Conservation (phyloP, 805 yeast genomes). For the Starmera dryadoides region DNA sequence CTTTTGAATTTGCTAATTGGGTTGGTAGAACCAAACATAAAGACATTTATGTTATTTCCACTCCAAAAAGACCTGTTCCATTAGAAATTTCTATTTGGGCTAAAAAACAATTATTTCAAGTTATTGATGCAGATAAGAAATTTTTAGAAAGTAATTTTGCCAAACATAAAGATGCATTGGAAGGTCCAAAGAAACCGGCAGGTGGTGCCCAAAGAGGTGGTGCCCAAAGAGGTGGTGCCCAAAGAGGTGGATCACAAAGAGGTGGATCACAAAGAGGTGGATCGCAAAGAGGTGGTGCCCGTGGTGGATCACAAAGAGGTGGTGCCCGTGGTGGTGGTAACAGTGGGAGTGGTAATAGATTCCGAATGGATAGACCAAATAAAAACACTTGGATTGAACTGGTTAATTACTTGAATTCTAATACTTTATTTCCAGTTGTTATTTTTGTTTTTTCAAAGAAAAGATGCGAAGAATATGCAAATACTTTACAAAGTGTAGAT, state of each 20-base stretch:
- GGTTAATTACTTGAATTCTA: constrained; percentile 59
- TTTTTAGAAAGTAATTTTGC: constrained; percentile 61
- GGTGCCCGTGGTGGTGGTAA: constrained; percentile 20
- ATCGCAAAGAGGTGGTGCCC: constrained; percentile 20
- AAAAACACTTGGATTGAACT: constrained; percentile 73
- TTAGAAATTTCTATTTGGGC: constrained; percentile 87
- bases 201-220: constrained; percentile 24
- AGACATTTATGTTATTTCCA: constrained; percentile 97
- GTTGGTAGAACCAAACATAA: constrained; percentile 89
- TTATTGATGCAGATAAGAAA: constrained; percentile 65
- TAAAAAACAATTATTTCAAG: constrained; percentile 61
- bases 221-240: constrained; percentile 29
- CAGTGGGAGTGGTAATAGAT: constrained; percentile 24
- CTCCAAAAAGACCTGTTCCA: constrained; percentile 98
- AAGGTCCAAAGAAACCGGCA: constrained; percentile 31
- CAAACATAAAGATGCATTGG: constrained; percentile 47
- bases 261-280: constrained; percentile 21
- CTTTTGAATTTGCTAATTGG: constrained; percentile 99
- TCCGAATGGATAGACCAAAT: constrained; percentile 41
- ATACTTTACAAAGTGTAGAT: constrained; percentile 62
- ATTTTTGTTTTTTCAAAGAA: constrained; percentile 90
- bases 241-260: constrained; percentile 27
- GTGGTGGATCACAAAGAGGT: constrained; percentile 12
- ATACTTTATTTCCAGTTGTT: constrained; percentile 83
- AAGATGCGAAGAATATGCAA: constrained; percentile 90